Evolutionary conservation across 768 basidiomycete genomes (phyloP).

Genomic region (Neoboletus brunneissimus): DNA sequence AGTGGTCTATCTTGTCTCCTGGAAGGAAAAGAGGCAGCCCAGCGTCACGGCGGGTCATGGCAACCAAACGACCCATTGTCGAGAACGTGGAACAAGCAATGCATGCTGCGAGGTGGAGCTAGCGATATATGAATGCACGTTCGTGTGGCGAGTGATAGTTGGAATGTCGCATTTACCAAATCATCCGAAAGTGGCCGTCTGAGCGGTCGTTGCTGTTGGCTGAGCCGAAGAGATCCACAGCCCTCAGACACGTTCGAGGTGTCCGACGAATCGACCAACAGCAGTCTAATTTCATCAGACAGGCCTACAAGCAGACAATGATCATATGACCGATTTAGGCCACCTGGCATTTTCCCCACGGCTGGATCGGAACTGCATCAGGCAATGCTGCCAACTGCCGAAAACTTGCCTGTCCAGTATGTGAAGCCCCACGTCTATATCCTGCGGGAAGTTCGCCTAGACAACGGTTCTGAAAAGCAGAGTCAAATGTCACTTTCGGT

Average conservation of each 20-base stretch:
- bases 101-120: neutral
- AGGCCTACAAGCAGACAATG: neutral
- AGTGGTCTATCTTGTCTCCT: slow-evolving; percentile 4
- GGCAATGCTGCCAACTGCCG: neutral
- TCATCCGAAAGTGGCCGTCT: slow-evolving; percentile 8
- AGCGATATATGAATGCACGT: slow-evolving; percentile 23
- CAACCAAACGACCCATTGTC: neutral
- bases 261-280: neutral
- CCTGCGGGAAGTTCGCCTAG: neutral
- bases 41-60: neutral
- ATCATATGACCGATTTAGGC: slow-evolving; percentile 5
- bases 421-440: neutral
- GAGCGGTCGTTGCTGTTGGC: neutral
- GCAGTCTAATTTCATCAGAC: slow-evolving; percentile 5
- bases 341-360: neutral
- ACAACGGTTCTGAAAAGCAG: too few relatives aligned
- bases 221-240: neutral
- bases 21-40: slow-evolving; percentile 8
- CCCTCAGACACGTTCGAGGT: neutral
- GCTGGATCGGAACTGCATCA: neutral
- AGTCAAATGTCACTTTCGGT: too few relatives aligned
- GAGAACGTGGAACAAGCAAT: slow-evolving; percentile 5
- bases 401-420: neutral
- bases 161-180: slow-evolving; percentile 2
- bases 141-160: slow-evolving; percentile 13